Evolutionary conservation across 768 basidiomycete species (phyloP).

Genomic region (Cyclocybe aegerita): DNA sequence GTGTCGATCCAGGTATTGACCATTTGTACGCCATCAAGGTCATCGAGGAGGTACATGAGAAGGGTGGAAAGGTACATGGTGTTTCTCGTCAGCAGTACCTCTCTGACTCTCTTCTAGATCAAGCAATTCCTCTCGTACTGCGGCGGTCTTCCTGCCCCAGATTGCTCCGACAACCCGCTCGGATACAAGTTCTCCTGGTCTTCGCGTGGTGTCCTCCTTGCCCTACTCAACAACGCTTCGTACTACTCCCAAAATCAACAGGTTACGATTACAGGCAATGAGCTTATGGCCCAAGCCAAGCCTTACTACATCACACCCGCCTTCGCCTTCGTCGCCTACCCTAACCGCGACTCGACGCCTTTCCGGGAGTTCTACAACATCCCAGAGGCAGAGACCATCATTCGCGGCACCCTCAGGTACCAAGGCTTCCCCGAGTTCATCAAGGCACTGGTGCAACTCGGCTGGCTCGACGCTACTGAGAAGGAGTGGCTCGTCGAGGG

Average conservation of each 20-base stretch:
- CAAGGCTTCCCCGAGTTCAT: slow-evolving; percentile 98
- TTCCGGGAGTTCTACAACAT: slow-evolving; percentile 93
- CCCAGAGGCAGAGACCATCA: slow-evolving; percentile 88
- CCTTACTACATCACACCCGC: slow-evolving; percentile 96
- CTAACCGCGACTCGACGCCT: slow-evolving; percentile 90
- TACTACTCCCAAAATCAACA: slow-evolving; percentile 69
- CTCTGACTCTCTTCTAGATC: slow-evolving; percentile 44
- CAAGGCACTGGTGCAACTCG: slow-evolving; percentile 80
- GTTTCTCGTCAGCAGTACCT: background rate
- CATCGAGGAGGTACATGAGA: slow-evolving; percentile 89
- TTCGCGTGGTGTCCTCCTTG: slow-evolving; percentile 92
- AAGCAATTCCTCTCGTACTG: slow-evolving; percentile 94
- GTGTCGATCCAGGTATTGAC: slow-evolving; percentile 94
- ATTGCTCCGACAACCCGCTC: slow-evolving; percentile 89
- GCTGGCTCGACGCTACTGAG: slow-evolving; percentile 75
- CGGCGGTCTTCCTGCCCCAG: slow-evolving; percentile 92
- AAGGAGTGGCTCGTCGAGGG: slow-evolving; percentile 78
- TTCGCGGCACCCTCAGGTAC: slow-evolving; percentile 92
- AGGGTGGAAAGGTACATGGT: slow-evolving; percentile 83
- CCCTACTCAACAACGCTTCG: slow-evolving; percentile 87
- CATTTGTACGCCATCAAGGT: slow-evolving; percentile 94
- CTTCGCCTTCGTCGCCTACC: slow-evolving; percentile 95
- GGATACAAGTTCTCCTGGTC: slow-evolving; percentile 99
- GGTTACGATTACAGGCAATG: slow-evolving; percentile 67
- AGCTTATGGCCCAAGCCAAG: slow-evolving; percentile 88